phyloP scores from a whole-genome alignment of 345 rosid genomes.

The Linum tenue region DNA sequence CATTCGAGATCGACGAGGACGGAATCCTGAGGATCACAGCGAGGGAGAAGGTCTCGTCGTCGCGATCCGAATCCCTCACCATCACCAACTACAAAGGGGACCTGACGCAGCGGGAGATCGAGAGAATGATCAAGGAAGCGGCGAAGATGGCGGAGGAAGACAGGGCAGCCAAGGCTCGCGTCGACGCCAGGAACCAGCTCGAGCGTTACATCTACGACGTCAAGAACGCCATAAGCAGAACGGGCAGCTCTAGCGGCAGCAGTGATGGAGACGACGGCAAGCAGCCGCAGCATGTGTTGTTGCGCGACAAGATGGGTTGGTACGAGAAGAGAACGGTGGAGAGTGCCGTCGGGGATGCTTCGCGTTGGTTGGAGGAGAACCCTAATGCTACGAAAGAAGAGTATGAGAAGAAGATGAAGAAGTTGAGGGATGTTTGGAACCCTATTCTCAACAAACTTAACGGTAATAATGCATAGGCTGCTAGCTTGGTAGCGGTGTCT shows the following conservation, averaged over 20 bases:
- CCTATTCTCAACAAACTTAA: slow-evolving; percentile 42
- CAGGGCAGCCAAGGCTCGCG: slow-evolving; percentile 30
- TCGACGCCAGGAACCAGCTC: slow-evolving; percentile 48
- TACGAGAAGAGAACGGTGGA: slow-evolving; percentile 50
- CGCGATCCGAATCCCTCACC: slow-evolving; percentile 35
- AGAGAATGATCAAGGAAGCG: not conserved
- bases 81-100: slow-evolving; percentile 46
- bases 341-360: slow-evolving; percentile 28
- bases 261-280: too few relatives aligned
- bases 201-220: slow-evolving; percentile 16
- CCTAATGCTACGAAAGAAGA: slow-evolving; percentile 32
- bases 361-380: slow-evolving; percentile 51
- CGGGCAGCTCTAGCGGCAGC: slow-evolving; percentile 14
- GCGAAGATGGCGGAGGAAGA: slow-evolving; percentile 50
- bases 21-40: slow-evolving; percentile 44
- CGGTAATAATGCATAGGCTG: slow-evolving; percentile 3
- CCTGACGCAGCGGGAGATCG: slow-evolving; percentile 12
- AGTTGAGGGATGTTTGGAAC: slow-evolving; percentile 26
- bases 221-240: slow-evolving; percentile 32
- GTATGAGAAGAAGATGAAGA: too few relatives aligned
- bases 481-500: too few relatives aligned
- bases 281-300: not conserved
- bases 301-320: slow-evolving; percentile 32
- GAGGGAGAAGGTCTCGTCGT: slow-evolving; percentile 39
- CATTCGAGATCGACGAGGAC: slow-evolving; percentile 43